These are phyloP conservation scores for Tylopilus sp. DNA, from an alignment of 1,284 basidiomycete species.

Conservation along the genomic window DNA sequence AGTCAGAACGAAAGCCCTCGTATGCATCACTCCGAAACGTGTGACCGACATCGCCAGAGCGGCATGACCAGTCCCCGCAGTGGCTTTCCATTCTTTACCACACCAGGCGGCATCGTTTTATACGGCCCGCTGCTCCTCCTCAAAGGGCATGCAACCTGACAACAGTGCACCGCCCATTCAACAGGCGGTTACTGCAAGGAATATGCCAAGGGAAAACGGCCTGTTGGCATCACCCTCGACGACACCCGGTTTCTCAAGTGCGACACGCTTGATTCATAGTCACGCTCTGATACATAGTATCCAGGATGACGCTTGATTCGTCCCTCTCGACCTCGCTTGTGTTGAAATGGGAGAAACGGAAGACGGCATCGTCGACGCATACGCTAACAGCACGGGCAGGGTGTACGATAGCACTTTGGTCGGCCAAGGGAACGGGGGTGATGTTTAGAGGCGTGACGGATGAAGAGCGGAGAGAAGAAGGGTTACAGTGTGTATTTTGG, in stretches of 20 bases:
- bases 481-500: slow-evolving; percentile 80
- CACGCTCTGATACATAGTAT: background rate
- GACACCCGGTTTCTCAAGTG: slow-evolving; percentile 90
- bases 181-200: slow-evolving; percentile 89
- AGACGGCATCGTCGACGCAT: slow-evolving; percentile 53
- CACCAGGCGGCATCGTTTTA: slow-evolving; percentile 76
- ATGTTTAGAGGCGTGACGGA: slow-evolving; percentile 92
- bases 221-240: slow-evolving; percentile 83
- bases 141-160: background rate
- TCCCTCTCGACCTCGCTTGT: slow-evolving; percentile 40
- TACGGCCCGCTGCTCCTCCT: slow-evolving; percentile 51
- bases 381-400: slow-evolving; percentile 67
- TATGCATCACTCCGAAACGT: slow-evolving; percentile 32
- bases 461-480: slow-evolving; percentile 85
- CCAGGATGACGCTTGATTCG: slow-evolving; percentile 37
- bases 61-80: slow-evolving; percentile 58
- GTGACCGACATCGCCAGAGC: background rate
- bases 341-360: slow-evolving; percentile 84
- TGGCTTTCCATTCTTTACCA: slow-evolving; percentile 85
- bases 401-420: slow-evolving; percentile 84
- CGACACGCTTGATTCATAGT: slow-evolving; percentile 11
- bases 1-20: slow-evolving; percentile 70
- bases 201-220: slow-evolving; percentile 83
- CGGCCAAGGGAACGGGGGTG: slow-evolving; percentile 64
- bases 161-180: background rate